Base-by-base conservation (phyloP, 805 yeast species). In the Suhomyces vadensis region DNA sequence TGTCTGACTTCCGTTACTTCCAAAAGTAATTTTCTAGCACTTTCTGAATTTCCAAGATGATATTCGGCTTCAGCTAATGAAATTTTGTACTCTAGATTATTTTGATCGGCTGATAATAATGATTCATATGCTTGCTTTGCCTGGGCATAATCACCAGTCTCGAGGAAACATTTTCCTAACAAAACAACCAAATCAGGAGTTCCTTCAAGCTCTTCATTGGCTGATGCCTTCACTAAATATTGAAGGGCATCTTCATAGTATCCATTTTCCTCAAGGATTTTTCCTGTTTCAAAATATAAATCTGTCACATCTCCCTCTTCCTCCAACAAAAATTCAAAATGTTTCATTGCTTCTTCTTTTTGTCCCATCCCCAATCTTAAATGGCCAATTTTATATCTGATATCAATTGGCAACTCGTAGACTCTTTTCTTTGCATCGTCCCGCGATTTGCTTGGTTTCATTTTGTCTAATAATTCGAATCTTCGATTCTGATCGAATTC, bases 401-500 rank as follows among this genome's bases (percentile, higher is more conserved):
- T 87, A 67, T 92, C 98, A 37, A 91, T 81, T 1, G 98, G 98
- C 16, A 94, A 64, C 6, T 74, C 63, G 52, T 64, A 79, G 11
- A 45, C 48, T 35, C 56, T 58, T 24, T 46, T 46, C 47, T 46
- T 47, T 10, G 60, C 57, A 6, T 43, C 39, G 5, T 46, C 51
- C 27, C 50, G 27, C 43, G 39, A 40, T 39, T 26, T 47, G 16
- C 22, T 35, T 33, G 56, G 27, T 21, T 54, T 73, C 73, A 27
- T 65, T 50, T 44, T 40, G 5, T 50, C 50, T 4, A 61, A 20
- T 4, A 49, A 38, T 35, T 73, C 76, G 27, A 67, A 63, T 49
- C 95, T 68, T 49, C 95, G 68, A 57, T 95, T 74, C 19, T 73
- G 78, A 60, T 92, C 97, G 65, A 85, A 92, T 63, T 92, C 98